Evolutionary conservation across 2,329 filamentous ascomycete genomes (phyloP), one percentile per base, ranked within the genome.

Genomic region (Zarea fungicola): DNA sequence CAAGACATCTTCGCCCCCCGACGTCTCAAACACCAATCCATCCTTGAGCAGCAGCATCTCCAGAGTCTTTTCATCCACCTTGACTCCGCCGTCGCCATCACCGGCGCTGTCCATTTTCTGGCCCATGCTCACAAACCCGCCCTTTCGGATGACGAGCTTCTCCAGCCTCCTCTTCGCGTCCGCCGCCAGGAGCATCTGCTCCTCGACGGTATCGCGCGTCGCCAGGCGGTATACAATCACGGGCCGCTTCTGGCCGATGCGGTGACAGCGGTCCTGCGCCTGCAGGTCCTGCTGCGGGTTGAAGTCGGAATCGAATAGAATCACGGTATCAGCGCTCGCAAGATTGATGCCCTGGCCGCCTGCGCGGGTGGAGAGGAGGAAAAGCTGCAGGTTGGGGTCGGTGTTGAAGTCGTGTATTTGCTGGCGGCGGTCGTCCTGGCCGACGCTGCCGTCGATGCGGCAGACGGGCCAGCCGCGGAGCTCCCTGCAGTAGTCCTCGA

Each of bases 261-360:
- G 83, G 63, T 99, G 93, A 1, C 89, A 90, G 5, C 93, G 88
- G 61, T 99, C 93, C 67, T 97, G 93, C 0, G 93, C 93, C 62
- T 99, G 93, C 0, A 99, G 75, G 65, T 99, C 93, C 62, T 96
- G 92, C 64, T 99, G 93, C 0, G 93, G 93, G 59, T 99, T 99
- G 83, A 92, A 96, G 60, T 96, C 80, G 3, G 70, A 75, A 65
- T 97, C 92, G 57, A 93, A 97, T 0, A 97, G 74, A 39, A 97
- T 86, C 10, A 96, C 92, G 0, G 92, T 96, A 58, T 97, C 92
- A 0, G 92, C 92, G 1, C 85, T 85, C 0, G 89, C 89, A 0
- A 97, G 81, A 60, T 96, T 97, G 73, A 97, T 97, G 42, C 92
- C 92, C 60, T 96, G 90, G 0, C 93, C 93, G 19, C 93, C 93